phyloP scores from a whole-genome alignment of 208 protist genomes.

The Leishmania tarentolae region DNA sequence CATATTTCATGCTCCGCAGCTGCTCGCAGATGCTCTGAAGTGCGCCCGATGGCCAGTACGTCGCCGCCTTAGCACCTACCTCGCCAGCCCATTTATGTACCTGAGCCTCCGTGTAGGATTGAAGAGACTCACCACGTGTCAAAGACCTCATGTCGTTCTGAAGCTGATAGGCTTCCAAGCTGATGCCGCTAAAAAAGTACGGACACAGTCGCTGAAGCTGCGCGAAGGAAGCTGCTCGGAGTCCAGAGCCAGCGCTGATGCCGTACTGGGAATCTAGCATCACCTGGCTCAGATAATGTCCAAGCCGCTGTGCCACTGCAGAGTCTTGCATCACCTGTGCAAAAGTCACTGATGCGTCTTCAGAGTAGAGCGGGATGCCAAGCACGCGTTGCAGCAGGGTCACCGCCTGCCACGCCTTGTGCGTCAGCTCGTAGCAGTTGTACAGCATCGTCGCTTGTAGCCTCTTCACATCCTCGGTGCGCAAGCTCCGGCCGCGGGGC shows the following conservation, averaged over 20 bases:
- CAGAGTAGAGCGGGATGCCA: constrained; percentile 48
- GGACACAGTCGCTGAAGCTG: constrained; percentile 75
- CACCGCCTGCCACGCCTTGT: constrained; percentile 64
- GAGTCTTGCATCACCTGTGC: constrained; percentile 76
- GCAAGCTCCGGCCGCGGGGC: constrained; percentile 34
- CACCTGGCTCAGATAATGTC: constrained; percentile 56
- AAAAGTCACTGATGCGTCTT: constrained; percentile 69
- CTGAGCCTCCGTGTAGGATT: constrained; percentile 50
- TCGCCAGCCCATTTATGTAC: constrained; percentile 64
- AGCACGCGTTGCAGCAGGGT: constrained; percentile 59
- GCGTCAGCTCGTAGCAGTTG: constrained; percentile 42
- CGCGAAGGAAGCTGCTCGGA: constrained; percentile 44
- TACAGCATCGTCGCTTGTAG: constrained; percentile 52
- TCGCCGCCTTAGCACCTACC: constrained; percentile 59
- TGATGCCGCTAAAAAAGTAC: constrained; percentile 79
- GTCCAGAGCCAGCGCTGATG: constrained; percentile 37
- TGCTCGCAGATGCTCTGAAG: constrained; percentile 79
- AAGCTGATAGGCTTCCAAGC: constrained; percentile 68
- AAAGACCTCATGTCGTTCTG: constrained; percentile 67
- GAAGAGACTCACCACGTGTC: constrained; percentile 43
- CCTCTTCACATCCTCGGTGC: constrained; percentile 44
- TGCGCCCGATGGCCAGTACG: constrained; percentile 79
- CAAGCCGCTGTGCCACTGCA: constrained; percentile 65
- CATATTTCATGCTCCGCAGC: constrained; percentile 65
- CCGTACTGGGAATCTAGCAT: constrained; percentile 58